phyloP scores from a whole-genome alignment of 306 rosid genomes.

The Cucurbita ficifolia region DNA sequence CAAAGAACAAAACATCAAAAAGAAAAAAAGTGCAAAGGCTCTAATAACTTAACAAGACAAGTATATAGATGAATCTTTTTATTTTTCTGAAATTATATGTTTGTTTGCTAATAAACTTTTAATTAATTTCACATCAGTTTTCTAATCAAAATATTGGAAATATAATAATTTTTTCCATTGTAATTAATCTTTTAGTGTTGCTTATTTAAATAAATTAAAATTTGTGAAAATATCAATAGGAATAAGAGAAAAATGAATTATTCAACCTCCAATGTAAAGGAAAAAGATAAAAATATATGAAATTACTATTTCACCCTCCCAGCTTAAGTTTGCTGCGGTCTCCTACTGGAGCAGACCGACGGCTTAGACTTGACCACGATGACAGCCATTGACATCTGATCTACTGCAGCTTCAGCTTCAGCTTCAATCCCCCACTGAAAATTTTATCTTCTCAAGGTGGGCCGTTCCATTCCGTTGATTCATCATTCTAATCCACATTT shows the following conservation, averaged over 20 bases:
- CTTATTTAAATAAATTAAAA: no score
- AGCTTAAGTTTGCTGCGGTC: not conserved
- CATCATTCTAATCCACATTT: not conserved
- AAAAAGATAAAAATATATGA: not conserved
- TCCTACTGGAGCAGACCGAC: not conserved
- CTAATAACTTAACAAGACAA: not conserved
- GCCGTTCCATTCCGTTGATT: slow-evolving; percentile 8
- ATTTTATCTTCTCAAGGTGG: not conserved
- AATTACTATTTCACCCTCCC: not conserved
- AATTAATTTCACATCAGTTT: no score
- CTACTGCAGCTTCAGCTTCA: slow-evolving; percentile 9
- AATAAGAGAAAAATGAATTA: not conserved
- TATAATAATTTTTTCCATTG: no score
- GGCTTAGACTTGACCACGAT: not conserved
- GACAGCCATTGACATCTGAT: slow-evolving; percentile 13
- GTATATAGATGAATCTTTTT: not conserved
- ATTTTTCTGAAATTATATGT: not conserved
- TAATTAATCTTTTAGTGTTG: no score
- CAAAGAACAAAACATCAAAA: not conserved
- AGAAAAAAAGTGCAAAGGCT: not conserved
- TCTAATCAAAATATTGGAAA: no score
- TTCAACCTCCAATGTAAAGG: not conserved
- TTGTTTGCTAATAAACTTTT: not conserved
- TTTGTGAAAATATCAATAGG: no score
- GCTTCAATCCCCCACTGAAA: not conserved